Percentiles rank a stretch among this genome's conserved stretches.
Conservation (phyloP, 306 rosid species). For the Spatholobus suberectus region DNA sequence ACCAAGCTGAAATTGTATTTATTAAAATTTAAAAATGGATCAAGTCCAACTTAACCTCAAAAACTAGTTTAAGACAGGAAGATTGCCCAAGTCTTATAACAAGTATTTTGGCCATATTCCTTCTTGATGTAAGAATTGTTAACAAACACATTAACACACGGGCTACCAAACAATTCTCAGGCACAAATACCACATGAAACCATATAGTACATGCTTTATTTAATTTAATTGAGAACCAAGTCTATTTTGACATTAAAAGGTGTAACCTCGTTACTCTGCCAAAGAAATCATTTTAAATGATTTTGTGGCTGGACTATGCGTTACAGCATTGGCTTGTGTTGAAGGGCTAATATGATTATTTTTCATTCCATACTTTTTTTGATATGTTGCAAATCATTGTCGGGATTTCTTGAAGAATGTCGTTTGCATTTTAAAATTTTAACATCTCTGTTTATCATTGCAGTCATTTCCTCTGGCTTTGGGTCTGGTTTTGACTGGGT, state of each 20-base stretch:
- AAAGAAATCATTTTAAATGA: background rate
- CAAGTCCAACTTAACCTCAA: background rate
- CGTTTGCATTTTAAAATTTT: background rate
- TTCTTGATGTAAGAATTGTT: background rate
- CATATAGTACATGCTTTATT: background rate
- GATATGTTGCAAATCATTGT: too few species aligned
- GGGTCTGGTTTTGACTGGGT: slow-evolving; percentile 65
- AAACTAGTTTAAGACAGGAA: background rate
- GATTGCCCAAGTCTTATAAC: background rate
- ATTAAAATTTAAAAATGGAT: too few species aligned
- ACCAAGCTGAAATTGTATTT: too few species aligned
- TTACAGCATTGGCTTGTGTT: background rate
- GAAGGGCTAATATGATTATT: background rate
- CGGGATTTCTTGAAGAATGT: background rate
- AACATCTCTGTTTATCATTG: slow-evolving; percentile 40
- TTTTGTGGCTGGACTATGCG: background rate
- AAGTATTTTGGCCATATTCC: background rate
- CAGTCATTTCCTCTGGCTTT: slow-evolving; percentile 88
- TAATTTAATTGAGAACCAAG: background rate
- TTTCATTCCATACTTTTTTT: background rate
- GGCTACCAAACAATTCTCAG: background rate
- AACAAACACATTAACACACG: too few species aligned
- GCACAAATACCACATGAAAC: background rate
- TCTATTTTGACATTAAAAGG: background rate
- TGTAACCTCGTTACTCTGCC: background rate